Evolutionary conservation across 2,329 filamentous ascomycete species (phyloP).

Genomic region (Microthyrium microscopicum): DNA sequence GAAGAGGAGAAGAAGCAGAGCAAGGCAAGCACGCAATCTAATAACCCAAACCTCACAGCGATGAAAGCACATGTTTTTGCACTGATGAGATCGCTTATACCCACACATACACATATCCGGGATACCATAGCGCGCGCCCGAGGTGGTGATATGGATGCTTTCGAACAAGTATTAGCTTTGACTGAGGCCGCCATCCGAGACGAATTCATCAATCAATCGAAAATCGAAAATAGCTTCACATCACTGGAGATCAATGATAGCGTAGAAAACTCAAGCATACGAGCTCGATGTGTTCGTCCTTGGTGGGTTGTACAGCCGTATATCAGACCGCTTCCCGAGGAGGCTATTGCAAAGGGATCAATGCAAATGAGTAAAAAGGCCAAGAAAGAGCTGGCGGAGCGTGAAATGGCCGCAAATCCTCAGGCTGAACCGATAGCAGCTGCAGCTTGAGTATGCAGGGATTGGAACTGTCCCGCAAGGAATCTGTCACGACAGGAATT

Average conservation of each 20-base stretch:
- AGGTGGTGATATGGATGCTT: conserved; percentile 55
- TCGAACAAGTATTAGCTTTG: conserved; percentile 58
- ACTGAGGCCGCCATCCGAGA: conserved; percentile 60
- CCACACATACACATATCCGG: conserved; percentile 64
- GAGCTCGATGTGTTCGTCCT: conserved; percentile 56
- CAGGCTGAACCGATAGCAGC: no score
- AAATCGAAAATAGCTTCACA: conserved; percentile 7
- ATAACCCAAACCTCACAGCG: conserved; percentile 50
- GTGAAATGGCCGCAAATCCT: conserved; percentile 20
- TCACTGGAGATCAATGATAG: conserved; percentile 32
- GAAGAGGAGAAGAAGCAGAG: conserved; percentile 26
- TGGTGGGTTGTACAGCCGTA: conserved; percentile 89
- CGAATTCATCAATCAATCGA: conserved; percentile 37
- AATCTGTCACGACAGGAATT: no score
- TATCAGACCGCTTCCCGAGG: conserved; percentile 68
- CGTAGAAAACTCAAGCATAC: no score
- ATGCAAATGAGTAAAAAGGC: conserved; percentile 58
- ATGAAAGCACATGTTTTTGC: conserved; percentile 93
- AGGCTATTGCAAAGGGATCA: conserved; percentile 69
- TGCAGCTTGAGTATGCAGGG: no score
- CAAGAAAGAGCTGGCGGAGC: conserved; percentile 22
- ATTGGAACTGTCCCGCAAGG: no score
- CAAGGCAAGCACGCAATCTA: conserved; percentile 25
- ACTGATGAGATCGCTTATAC: conserved; percentile 66
- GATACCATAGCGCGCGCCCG: conserved; percentile 60